These are phyloP conservation scores for Thinopyrum elongatum DNA, from an alignment of 176 grass and related monocot species.

Conservation along the genomic window DNA sequence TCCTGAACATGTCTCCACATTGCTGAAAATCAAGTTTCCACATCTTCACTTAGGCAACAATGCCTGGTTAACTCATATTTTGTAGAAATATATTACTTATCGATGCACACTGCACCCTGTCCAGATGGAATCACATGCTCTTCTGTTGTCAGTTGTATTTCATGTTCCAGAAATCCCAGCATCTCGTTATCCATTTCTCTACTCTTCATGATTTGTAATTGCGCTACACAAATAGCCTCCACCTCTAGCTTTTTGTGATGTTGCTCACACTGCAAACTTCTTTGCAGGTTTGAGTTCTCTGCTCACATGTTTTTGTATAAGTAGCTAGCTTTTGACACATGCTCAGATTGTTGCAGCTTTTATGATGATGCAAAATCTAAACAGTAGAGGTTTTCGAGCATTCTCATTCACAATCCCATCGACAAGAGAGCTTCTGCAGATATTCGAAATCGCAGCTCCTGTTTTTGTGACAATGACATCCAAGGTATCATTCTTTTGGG, in stretches of 20 bases:
- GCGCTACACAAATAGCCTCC: background rate
- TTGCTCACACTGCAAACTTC: background rate
- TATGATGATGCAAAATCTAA: constrained; percentile 92
- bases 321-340: constrained; percentile 21
- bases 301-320: background rate
- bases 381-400: constrained; percentile 61
- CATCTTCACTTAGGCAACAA: background rate
- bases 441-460: constrained; percentile 91
- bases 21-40: background rate
- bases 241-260: constrained; percentile 23
- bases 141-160: background rate
- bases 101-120: background rate
- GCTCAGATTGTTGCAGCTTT: constrained; percentile 85
- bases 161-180: background rate
- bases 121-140: background rate
- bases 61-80: background rate
- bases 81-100: background rate
- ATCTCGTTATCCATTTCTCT: background rate
- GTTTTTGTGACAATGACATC: constrained; percentile 97
- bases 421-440: constrained; percentile 68
- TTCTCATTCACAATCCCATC: constrained; percentile 79
- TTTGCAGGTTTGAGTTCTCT: constrained; percentile 14
- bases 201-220: constrained; percentile 16
- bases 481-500: constrained; percentile 56
- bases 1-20: background rate